Evolutionary conservation across 2,329 filamentous ascomycete genomes (phyloP).

Genomic region (Cladosporium sp.): DNA sequence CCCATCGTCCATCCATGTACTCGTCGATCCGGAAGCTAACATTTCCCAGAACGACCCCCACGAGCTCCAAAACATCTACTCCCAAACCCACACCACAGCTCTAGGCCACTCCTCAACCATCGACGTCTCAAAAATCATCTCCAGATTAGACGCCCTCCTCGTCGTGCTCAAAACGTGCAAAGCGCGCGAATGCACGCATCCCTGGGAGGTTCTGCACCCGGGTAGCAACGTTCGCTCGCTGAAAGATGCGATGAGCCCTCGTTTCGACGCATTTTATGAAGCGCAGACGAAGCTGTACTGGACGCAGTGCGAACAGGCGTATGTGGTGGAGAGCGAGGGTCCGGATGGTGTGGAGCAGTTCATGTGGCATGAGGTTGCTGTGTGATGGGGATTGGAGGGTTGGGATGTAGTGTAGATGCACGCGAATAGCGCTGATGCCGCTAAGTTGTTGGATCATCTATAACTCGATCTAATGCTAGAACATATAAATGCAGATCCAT

Average conservation of each 20-base stretch:
- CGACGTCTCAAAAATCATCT: conserved; percentile 20
- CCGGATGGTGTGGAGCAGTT: conserved; percentile 37
- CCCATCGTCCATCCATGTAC: neutral
- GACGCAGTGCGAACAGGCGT: conserved; percentile 57
- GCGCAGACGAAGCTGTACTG: conserved; percentile 51
- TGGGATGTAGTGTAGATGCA: no score
- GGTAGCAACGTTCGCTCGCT: conserved; percentile 33
- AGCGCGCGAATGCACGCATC: conserved; percentile 32
- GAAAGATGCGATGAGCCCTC: conserved; percentile 31
- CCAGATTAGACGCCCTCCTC: conserved; percentile 39
- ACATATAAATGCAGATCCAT: neutral
- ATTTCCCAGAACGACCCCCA: conserved; percentile 9
- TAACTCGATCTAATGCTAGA: neutral
- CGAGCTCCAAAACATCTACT: conserved; percentile 32
- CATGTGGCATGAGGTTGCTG: conserved; percentile 20
- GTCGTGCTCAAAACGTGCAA: conserved; percentile 40
- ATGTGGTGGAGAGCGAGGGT: conserved; percentile 59
- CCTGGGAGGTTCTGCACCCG: conserved; percentile 39
- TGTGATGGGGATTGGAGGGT: no score
- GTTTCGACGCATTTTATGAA: conserved; percentile 39
- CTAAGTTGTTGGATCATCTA: no score
- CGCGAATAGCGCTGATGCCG: no score
- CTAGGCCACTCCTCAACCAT: neutral
- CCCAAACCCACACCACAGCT: conserved; percentile 21
- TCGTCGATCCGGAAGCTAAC: neutral